Base-by-base conservation (phyloP, 768 basidiomycete genomes). In the Boletus sp. region DNA sequence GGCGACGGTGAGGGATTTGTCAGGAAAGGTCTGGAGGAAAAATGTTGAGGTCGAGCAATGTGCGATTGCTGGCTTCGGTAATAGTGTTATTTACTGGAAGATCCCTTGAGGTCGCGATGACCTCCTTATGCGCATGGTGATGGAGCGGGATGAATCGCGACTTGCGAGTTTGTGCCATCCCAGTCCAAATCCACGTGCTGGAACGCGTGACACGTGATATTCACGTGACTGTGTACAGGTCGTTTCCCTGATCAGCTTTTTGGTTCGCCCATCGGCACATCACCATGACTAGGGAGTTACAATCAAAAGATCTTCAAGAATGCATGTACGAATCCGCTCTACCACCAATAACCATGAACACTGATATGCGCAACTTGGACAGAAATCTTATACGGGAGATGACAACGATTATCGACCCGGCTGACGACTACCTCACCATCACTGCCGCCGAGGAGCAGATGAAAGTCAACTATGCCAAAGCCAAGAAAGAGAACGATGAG, bases 381-480 rank as follows among this genome's bases (percentile, higher is more conserved):
- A 90, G 88, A 46, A 83, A 84, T 59, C 80, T 85, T 17, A 83
- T 90, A 43, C 78, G 77, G 58, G 84, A 83, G 55, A 87, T 90
- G 80, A 73, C 80, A 32, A 78, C 80, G 4, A 83, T 90, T 53
- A 87, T 92, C 51, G 84, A 88, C 62, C 87, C 88, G 11, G 84
- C 87, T 40, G 87, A 90, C 50, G 90, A 92, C 68, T 90, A 83
- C 65, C 72, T 86, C 53, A 85, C 86, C 13, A 88, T 92, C 46
- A 82, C 84, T 15, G 82, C 79, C 7, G 84, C 88, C 8, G 87
- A 91, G 60, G 83, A 90, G 54, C 83, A 79, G 58, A 83, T 89
- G 65, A 79, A 79, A 14, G 61, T 76, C 7, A 81, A 81, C 10
- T 81, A 85, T 55, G 73, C 78, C 7, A 75, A 71, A 50, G 74